These are phyloP conservation scores for Cystobasidium pallidum DNA, from an alignment of 1,284 basidiomycete species.

Conservation along the genomic window DNA sequence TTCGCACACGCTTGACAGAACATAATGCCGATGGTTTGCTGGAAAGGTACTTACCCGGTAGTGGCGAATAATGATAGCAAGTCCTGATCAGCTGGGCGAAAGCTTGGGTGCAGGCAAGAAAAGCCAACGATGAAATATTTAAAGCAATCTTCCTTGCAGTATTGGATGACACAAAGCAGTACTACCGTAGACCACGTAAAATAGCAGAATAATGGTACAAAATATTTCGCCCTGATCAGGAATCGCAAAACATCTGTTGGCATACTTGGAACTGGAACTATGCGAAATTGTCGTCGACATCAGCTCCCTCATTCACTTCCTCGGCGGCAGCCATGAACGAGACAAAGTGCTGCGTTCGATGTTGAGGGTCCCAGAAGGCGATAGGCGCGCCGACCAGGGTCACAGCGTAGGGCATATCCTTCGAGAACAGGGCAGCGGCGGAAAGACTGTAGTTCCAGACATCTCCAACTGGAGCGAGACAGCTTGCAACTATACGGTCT, in stretches of 20 bases:
- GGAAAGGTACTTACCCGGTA: background rate
- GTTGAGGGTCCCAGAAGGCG: constrained; percentile 93
- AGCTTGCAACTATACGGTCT: constrained; percentile 69
- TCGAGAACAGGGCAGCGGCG: constrained; percentile 86
- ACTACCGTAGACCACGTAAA: constrained; percentile 4
- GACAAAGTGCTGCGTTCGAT: constrained; percentile 66
- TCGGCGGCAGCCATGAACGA: constrained; percentile 47
- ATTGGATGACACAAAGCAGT: background rate
- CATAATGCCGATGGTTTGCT: constrained; percentile 1
- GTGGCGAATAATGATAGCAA: background rate
- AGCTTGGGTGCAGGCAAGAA: background rate
- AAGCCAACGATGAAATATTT: background rate
- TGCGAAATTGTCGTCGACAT: constrained; percentile 38
- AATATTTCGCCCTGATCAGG: too few species aligned
- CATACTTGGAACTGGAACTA: background rate
- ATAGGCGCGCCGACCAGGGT: constrained; percentile 81
- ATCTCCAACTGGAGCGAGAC: constrained; percentile 62
- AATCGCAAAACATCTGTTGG: too few species aligned
- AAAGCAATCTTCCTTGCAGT: constrained; percentile 16
- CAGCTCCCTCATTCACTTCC: constrained; percentile 18
- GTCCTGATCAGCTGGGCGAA: background rate
- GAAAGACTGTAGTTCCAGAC: constrained; percentile 78
- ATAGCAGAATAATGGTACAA: constrained; percentile 8
- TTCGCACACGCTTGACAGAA: constrained; percentile 15
- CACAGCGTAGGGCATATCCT: constrained; percentile 81